These are phyloP conservation scores for Metarhizium album DNA, from an alignment of 2,329 filamentous ascomycete species.

Conservation along the genomic window DNA sequence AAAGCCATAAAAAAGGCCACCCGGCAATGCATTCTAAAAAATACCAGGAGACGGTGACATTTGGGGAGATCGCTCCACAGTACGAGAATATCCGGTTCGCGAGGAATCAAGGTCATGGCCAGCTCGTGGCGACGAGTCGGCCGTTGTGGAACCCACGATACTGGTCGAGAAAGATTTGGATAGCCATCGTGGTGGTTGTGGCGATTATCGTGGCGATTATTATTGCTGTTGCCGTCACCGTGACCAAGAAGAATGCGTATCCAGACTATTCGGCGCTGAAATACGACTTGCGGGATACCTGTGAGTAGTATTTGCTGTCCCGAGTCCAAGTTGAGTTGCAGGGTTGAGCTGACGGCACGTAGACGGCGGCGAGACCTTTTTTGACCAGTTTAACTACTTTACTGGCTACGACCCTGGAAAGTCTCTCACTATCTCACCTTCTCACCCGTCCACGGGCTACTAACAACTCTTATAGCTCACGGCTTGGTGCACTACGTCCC, in stretches of 20 bases:
- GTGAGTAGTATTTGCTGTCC: slow-evolving; percentile 21
- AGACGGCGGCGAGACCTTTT: slow-evolving; percentile 41
- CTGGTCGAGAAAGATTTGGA: slow-evolving; percentile 44
- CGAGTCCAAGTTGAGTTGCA: not conserved
- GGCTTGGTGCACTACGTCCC: slow-evolving; percentile 47
- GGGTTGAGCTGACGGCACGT: not conserved
- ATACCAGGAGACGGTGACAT: slow-evolving; percentile 10
- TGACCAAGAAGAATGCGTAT: slow-evolving; percentile 30
- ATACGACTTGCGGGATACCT: slow-evolving; percentile 38
- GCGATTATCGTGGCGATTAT: slow-evolving; percentile 37
- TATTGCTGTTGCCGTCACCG: slow-evolving; percentile 33
- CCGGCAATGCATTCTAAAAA: not conserved
- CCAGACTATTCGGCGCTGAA: slow-evolving; percentile 36
- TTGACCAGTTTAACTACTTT: slow-evolving; percentile 45
- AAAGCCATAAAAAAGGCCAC: not conserved
- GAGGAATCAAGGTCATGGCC: slow-evolving; percentile 11
- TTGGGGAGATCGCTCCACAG: slow-evolving; percentile 14
- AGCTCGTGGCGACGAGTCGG: slow-evolving; percentile 15
- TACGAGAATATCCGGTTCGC: slow-evolving; percentile 20
- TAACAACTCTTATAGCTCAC: slow-evolving; percentile 18
- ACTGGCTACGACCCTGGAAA: slow-evolving; percentile 37
- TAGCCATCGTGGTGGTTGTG: slow-evolving; percentile 26
- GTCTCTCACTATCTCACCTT: slow-evolving; percentile 3
- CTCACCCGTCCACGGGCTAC: not conserved
- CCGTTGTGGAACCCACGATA: slow-evolving; percentile 36